Base-by-base conservation (phyloP, 192 early-diverging fungal species). In the Coemansia javaensis region DNA sequence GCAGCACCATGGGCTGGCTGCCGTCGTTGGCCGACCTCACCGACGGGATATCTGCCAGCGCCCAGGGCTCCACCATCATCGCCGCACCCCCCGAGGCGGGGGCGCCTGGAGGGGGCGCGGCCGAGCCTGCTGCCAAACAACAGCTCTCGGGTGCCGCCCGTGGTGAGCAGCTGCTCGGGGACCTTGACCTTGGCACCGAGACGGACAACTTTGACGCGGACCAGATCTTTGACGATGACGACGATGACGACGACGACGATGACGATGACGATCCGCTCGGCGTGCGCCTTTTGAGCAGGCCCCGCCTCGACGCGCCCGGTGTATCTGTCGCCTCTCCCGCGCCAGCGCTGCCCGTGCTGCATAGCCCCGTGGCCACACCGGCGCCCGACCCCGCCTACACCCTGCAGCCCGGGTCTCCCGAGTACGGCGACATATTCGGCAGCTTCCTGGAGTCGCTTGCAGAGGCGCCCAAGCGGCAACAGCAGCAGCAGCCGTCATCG, bases 181-280 rank as follows among this genome's bases (percentile, higher is more conserved):
- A 11, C 17, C 15, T 38, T 16, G 36, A 30, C 27, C 9, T 44
- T 20, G 38, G 24, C 42, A 44, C 18, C 32, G 37, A 41, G 10
- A 23, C 40, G 15, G 69, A 50, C 0, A 60, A 48, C 27, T 60
- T 73, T 30, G 61, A 73, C 28, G 69, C 43, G 15, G 57, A 60
- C 22, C 17, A 36, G 40, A 45, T 73, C n/a, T 73, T 73, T 32
- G 48, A 55, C 16, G 56, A 56, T 18, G 44, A 51, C 18, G 40
- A 50, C 30, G 32, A 9, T 13, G 22, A 42, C 5, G 24, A 28
- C 34, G 21, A 27, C 25, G 27, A 18, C 10, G 32, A 47, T 23
- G 17, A 7, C 12, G 27, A 21, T 7, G 25, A 40, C 38, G 32
- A 25, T 0, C 31, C 43, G 13, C 18, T 34, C 4, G 17, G 6